A percentile compares a stretch with the other conserved stretches of the same genome.
phyloP scores from a whole-genome alignment of 2,329 filamentous ascomycete species.

The Penicillium sp. region DNA sequence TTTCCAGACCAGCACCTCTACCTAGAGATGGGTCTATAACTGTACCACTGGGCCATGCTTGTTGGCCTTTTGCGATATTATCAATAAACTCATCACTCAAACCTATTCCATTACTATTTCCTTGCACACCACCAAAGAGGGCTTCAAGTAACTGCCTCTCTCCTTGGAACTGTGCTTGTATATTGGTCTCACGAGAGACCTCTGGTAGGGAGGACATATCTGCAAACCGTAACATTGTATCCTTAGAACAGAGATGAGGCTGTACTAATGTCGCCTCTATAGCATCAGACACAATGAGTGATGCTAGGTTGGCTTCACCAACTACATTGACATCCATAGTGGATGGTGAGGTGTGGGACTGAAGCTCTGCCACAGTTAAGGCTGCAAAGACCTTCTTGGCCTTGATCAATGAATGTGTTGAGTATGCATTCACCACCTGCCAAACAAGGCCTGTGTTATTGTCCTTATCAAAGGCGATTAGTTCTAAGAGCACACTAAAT shows the following conservation, averaged over 20 bases:
- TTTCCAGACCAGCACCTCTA: constrained; percentile 21
- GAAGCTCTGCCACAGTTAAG: constrained; percentile 55
- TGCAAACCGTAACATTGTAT: constrained; percentile 57
- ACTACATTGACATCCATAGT: constrained; percentile 22
- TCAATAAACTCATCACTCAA: constrained; percentile 62
- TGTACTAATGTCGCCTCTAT: constrained; percentile 55
- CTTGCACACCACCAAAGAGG: constrained; percentile 54
- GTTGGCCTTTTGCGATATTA: constrained; percentile 50
- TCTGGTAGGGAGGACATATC: constrained; percentile 32
- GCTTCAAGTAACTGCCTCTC: constrained; percentile 53
- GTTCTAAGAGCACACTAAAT: background rate
- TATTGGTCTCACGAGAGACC: constrained; percentile 36
- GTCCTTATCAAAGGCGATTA: constrained; percentile 51
- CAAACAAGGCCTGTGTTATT: constrained; percentile 70
- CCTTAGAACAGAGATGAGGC: constrained; percentile 34
- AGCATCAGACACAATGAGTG: constrained; percentile 52
- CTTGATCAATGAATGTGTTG: constrained; percentile 72
- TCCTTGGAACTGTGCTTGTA: constrained; percentile 46
- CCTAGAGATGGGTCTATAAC: background rate
- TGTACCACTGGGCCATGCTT: constrained; percentile 24
- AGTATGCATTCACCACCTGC: constrained; percentile 70
- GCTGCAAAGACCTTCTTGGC: constrained; percentile 72
- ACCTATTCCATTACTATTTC: constrained; percentile 57
- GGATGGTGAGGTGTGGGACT: constrained; percentile 33
- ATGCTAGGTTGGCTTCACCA: constrained; percentile 38